phyloP scores from a whole-genome alignment of 2,329 filamentous ascomycete genomes.

The Colletotrichum lindemuthianum region DNA sequence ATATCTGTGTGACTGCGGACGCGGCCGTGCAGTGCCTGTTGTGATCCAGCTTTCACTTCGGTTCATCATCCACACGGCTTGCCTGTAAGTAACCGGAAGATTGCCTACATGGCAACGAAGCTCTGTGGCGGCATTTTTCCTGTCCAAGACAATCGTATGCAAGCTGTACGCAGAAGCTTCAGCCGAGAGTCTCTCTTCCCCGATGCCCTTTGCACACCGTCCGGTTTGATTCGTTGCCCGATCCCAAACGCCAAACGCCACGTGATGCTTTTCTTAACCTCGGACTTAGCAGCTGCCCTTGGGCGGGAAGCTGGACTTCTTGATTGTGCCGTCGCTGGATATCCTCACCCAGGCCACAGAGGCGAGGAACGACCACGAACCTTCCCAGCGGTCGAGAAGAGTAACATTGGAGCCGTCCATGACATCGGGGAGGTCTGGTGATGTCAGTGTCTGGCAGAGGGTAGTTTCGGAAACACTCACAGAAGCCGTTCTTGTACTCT shows the following conservation, averaged over 20 bases:
- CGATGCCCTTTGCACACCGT: not conserved
- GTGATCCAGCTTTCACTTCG: slow-evolving; percentile 24
- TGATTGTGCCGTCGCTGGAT: slow-evolving; percentile 69
- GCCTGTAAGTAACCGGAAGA: slow-evolving; percentile 34
- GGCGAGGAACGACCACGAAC: slow-evolving; percentile 83
- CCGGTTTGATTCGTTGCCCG: not conserved
- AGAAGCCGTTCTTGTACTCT: slow-evolving; percentile 86
- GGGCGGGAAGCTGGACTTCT: slow-evolving; percentile 83
- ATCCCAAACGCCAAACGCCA: slow-evolving; percentile 31
- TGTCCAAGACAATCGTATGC: slow-evolving; percentile 29
- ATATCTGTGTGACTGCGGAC: slow-evolving; percentile 22
- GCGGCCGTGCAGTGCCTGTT: slow-evolving; percentile 9
- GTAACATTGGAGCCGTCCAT: slow-evolving; percentile 71
- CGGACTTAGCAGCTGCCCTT: slow-evolving; percentile 43
- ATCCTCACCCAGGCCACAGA: slow-evolving; percentile 82
- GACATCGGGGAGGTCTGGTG: slow-evolving; percentile 73
- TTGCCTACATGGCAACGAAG: slow-evolving; percentile 25
- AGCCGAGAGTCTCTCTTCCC: slow-evolving; percentile 4
- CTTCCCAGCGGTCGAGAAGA: slow-evolving; percentile 79
- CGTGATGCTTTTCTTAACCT: not conserved
- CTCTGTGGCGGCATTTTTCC: slow-evolving; percentile 21
- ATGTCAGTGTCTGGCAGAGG: not conserved
- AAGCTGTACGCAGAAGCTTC: slow-evolving; percentile 12
- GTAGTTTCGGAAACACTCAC: slow-evolving; percentile 57
- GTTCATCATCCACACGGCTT: slow-evolving; percentile 6